phyloP scores from a whole-genome alignment of 1,284 basidiomycete species.

The Porogramme epimiltina region DNA sequence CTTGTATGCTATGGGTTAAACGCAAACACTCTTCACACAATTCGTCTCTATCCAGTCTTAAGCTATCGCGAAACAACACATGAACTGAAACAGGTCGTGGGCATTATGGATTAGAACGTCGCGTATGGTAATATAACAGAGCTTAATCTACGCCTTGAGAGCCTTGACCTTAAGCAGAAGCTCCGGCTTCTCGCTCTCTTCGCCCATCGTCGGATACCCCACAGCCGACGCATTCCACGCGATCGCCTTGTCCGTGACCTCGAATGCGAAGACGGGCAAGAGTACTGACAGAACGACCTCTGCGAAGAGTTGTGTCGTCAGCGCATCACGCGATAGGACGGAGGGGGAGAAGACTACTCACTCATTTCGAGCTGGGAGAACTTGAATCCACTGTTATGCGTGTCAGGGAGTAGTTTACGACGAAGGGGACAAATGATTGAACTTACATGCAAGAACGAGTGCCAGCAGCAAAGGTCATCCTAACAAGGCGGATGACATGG shows the following conservation, averaged over 20 bases:
- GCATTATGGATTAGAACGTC: no score
- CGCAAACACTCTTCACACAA: no score
- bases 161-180: slow-evolving; percentile 16
- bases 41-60: no score
- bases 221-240: slow-evolving; percentile 22
- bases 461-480: slow-evolving; percentile 36
- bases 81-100: no score
- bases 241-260: slow-evolving; percentile 20
- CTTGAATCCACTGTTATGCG: slow-evolving; percentile 28
- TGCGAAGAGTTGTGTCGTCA: not conserved
- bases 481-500: no score
- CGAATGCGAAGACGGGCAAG: slow-evolving; percentile 11
- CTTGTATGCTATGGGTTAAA: no score
- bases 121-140: no score
- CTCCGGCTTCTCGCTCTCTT: slow-evolving; percentile 18
- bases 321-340: not conserved
- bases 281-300: slow-evolving; percentile 15
- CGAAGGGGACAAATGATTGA: no score
- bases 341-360: no score
- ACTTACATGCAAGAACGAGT: slow-evolving; percentile 31
- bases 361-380: slow-evolving; percentile 39
- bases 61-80: no score
- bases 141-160: no score
- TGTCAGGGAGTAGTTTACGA: no score
- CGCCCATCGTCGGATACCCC: slow-evolving; percentile 23